Evolutionary conservation across 1,139 yeast genomes (phyloP).

Genomic region (Debaryomycetaceae sp.): DNA sequence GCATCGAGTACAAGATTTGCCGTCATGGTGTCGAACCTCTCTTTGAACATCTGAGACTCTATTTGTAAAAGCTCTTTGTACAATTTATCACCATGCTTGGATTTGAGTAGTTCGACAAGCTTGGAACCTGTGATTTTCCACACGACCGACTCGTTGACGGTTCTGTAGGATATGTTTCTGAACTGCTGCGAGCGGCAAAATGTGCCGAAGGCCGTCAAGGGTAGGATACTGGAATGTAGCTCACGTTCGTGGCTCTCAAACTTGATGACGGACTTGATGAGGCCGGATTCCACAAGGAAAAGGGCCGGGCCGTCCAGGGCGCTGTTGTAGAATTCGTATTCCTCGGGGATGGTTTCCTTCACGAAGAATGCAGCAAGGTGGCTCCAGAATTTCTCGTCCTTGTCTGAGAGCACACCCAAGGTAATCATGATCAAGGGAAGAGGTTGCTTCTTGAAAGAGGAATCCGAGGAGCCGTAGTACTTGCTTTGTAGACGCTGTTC

Average conservation of each 20-base stretch:
- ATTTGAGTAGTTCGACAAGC: conserved; percentile 40
- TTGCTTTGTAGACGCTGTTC: conserved; percentile 35
- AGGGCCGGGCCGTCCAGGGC: conserved; percentile 43
- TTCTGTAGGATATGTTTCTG: conserved; percentile 44
- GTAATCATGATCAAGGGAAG: conserved; percentile 66
- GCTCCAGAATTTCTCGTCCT: conserved; percentile 66
- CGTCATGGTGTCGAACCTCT: conserved; percentile 68
- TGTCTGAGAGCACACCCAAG: conserved; percentile 61
- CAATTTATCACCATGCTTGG: conserved; percentile 46
- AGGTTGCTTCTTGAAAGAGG: conserved; percentile 52
- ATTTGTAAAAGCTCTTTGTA: conserved; percentile 67
- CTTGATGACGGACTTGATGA: conserved; percentile 59
- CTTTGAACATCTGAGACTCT: conserved; percentile 63
- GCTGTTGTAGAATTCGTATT: conserved; percentile 49
- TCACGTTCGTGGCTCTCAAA: conserved; percentile 53
- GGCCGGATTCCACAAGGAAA: conserved; percentile 77
- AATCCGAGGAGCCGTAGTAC: conserved; percentile 23
- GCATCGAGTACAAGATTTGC: conserved; percentile 64
- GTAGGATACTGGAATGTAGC: conserved; percentile 73
- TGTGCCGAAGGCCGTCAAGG: conserved; percentile 91
- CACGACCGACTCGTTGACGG: conserved; percentile 55
- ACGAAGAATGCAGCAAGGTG: conserved; percentile 50
- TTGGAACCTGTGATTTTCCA: conserved; percentile 64
- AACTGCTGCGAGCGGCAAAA: conserved; percentile 35
- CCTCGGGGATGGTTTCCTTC: conserved; percentile 46